phyloP scores from a whole-genome alignment of 116 monocot species.

The Zostera marina region DNA sequence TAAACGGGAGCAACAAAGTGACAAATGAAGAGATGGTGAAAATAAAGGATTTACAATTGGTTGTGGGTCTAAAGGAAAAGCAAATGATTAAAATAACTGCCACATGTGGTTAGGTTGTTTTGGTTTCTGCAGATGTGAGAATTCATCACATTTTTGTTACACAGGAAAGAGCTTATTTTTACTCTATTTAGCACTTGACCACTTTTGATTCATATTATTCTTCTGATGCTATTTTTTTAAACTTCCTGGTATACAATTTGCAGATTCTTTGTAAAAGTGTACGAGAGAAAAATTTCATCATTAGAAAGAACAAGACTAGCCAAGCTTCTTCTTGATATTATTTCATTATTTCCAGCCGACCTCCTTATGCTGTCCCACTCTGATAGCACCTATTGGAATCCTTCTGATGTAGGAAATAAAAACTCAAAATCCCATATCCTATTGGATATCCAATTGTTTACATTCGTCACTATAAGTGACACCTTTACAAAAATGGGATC shows the following conservation, averaged over 20 bases:
- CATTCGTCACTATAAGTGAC: constrained; percentile 46
- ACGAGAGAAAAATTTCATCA: constrained; percentile 35
- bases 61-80: no score
- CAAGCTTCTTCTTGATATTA: constrained; percentile 33
- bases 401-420: constrained; percentile 11
- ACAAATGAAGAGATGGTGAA: no score
- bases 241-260: constrained; percentile 3
- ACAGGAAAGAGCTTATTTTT: no score
- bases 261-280: constrained; percentile 39
- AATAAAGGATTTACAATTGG: no score
- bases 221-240: background rate
- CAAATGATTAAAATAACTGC: no score
- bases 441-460: constrained; percentile 57
- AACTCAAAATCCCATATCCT: constrained; percentile 16
- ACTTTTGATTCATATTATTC: no score
- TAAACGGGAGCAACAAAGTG: no score
- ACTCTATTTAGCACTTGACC: no score
- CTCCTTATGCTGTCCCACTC: constrained; percentile 19
- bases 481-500: constrained; percentile 41
- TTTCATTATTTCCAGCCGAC: constrained; percentile 50
- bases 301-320: constrained; percentile 30
- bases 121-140: no score
- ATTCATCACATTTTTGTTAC: no score
- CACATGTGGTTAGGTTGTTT: no score
- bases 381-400: constrained; percentile 7